Evolutionary conservation across 441 rosid species (phyloP), one percentile per base, ranked within the genome.

Genomic region (Populus hybrid): DNA sequence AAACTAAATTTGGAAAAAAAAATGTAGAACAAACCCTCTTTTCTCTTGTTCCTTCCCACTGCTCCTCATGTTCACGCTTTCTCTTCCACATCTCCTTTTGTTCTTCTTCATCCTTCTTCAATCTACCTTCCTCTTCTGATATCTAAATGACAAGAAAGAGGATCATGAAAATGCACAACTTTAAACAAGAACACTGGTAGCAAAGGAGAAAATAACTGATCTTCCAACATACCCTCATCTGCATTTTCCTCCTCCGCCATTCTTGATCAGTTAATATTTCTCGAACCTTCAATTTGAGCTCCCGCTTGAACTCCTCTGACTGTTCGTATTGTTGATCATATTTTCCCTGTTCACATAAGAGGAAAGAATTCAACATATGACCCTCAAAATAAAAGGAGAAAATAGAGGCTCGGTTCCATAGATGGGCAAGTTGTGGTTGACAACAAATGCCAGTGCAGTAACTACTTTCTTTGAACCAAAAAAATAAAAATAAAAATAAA

Each of bases 21-120:
- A 38, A 26, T 21, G 36, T 24, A 40, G 80, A 76, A 85, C 88
- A 66, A 76, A 95, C 99, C 92, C 99, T 84, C 67, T 92, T 77
- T 82, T 95, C 99, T 88, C 98, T 90, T 10, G 98, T 95, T 84
- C 96, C 98, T 90, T 95, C 99, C 99, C 99, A 95, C 83, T 95
- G 97, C 85, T 91, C 99, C 82, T 95, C 99, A 30, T 95, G 98
- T 76, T 95, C 98, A 66, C 98, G 97, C 86, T 94, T 93, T 82
- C 91, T 93, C 87, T 93, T 95, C 98, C 99, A 90, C 86, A 86
- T 82, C 87, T 95, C 99, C 80, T 92, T 94, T 86, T 89, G 90
- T 77, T 94, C 98, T 84, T 88, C 97, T 85, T 95, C 97, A 81
- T 95, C 99, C 88, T 91, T 95, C 89, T 95, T 93, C 84, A 93